Evolutionary conservation across 352 stramenopile genomes (phyloP).

Genomic region (Phytophthora podocarpi): DNA sequence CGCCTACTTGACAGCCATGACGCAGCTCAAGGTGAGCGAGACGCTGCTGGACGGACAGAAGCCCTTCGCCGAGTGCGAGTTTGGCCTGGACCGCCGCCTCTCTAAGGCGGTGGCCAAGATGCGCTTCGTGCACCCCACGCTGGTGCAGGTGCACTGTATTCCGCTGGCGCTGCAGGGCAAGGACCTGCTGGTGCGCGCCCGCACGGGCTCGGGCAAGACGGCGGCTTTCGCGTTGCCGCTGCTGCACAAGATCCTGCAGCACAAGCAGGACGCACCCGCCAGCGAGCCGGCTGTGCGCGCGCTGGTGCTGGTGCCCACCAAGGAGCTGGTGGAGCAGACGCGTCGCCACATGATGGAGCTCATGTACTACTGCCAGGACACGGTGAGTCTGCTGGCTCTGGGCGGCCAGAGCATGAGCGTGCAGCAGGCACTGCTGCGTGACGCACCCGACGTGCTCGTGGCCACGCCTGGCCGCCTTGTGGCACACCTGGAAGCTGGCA

Average conservation of each 20-base stretch:
- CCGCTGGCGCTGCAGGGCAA: constrained; percentile 93
- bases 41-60: constrained; percentile 80
- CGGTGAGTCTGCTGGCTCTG: constrained; percentile 92
- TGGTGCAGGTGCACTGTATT: constrained; percentile 96
- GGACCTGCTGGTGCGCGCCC: constrained; percentile 92
- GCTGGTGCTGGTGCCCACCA: constrained; percentile 97
- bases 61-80: constrained; percentile 78
- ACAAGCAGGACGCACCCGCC: constrained; percentile 64
- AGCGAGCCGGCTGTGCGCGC: constrained; percentile 64
- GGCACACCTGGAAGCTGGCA: constrained; percentile 78
- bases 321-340: constrained; percentile 97
- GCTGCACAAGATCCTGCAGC: constrained; percentile 92
- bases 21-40: constrained; percentile 63
- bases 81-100: constrained; percentile 92
- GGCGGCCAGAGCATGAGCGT: constrained; percentile 90
- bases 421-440: constrained; percentile 86
- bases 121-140: constrained; percentile 92
- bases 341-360: constrained; percentile 90
- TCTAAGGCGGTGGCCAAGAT: constrained; percentile 93
- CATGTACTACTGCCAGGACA: constrained; percentile 97
- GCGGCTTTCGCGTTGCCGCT: constrained; percentile 93
- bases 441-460: constrained; percentile 93
- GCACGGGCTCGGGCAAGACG: constrained; percentile 95
- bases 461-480: constrained; percentile 96
- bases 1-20: background rate